Percentiles rank a stretch among this genome's conserved stretches.
phyloP scores from a whole-genome alignment of 106 monocot genomes.

The Acanthochlamys bracteata region DNA sequence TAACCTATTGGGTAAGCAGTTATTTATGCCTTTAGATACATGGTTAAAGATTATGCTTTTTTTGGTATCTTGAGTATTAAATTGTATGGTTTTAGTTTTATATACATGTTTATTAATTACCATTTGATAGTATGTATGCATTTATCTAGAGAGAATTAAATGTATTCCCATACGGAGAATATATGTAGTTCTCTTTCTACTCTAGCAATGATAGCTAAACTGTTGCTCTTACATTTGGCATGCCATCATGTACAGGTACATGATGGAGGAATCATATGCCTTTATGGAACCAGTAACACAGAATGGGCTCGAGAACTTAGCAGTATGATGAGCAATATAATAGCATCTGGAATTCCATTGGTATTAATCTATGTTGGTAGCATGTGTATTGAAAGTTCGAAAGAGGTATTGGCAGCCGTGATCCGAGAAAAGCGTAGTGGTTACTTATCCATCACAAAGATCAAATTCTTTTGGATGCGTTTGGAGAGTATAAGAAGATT shows the following conservation, averaged over 20 bases:
- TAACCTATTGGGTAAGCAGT: constrained; percentile 23
- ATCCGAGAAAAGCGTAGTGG: constrained; percentile 14
- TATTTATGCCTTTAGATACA: too few species aligned
- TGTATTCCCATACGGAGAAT: too few species aligned
- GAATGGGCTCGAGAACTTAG: constrained; percentile 18
- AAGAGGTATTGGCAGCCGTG: constrained; percentile 15
- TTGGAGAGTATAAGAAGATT: constrained; percentile 19
- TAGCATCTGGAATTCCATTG: constrained; percentile 5
- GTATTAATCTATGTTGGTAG: constrained; percentile 25
- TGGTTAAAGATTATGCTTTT: too few species aligned
- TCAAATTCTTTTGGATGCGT: constrained; percentile 14
- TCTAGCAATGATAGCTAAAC: too few species aligned
- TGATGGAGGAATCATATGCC: constrained; percentile 15
- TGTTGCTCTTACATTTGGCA: too few species aligned
- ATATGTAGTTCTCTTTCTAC: too few species aligned
- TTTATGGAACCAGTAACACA: constrained; percentile 20
- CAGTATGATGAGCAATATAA: constrained; percentile 12
- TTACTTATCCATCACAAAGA: constrained; percentile 14
- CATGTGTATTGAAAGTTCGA: background rate
- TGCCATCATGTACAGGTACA: too few species aligned
- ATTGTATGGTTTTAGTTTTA: too few species aligned
- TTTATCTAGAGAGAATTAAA: too few species aligned
- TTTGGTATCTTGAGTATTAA: too few species aligned
- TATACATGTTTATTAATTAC: too few species aligned
- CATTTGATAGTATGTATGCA: too few species aligned